phyloP scores from a whole-genome alignment of 163 green algal genomes.

The Scenedesmus sp. region DNA sequence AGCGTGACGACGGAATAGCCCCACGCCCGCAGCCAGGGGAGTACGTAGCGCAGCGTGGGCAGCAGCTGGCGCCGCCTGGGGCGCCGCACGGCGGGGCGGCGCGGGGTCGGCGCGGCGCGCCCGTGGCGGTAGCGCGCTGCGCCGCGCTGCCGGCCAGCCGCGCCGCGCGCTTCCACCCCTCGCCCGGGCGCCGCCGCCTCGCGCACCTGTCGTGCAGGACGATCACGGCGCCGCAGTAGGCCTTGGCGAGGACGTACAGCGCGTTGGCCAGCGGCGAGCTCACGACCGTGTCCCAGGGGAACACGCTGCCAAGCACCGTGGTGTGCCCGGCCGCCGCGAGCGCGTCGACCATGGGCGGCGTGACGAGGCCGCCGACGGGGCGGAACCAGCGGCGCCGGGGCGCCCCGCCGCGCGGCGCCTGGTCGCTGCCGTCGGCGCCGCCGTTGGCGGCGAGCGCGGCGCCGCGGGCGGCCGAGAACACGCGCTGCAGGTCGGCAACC shows the following conservation, averaged over 20 bases:
- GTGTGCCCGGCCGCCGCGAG: conserved; percentile 3
- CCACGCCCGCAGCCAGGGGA: conserved; percentile 22
- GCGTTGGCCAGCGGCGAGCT: conserved; percentile 21
- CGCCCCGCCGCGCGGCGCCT: neutral
- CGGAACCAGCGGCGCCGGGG: conserved; percentile 25
- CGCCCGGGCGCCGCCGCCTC: neutral
- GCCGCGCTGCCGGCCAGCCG: neutral
- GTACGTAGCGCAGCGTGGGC: conserved; percentile 24
- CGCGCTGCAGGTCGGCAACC: neutral
- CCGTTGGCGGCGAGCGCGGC: neutral
- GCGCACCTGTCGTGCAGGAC: conserved; percentile 39
- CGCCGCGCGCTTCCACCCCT: neutral
- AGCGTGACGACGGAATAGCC: conserved; percentile 25
- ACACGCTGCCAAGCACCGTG: conserved; percentile 30
- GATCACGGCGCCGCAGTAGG: conserved; percentile 36
- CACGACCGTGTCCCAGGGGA: conserved; percentile 20
- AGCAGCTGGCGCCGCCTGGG: conserved; percentile 3
- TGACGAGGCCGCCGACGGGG: conserved; percentile 2
- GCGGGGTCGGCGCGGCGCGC: too few species aligned
- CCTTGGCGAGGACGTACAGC: conserved; percentile 31
- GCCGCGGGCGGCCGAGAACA: neutral
- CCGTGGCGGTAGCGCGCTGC: too few species aligned
- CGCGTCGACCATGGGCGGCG: neutral
- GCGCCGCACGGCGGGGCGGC: too few species aligned
- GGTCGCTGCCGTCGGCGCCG: neutral